Evolutionary conservation across 2,329 filamentous ascomycete species (phyloP), one percentile per base, ranked within the genome.

Genomic region (Acrocalymma vagum): DNA sequence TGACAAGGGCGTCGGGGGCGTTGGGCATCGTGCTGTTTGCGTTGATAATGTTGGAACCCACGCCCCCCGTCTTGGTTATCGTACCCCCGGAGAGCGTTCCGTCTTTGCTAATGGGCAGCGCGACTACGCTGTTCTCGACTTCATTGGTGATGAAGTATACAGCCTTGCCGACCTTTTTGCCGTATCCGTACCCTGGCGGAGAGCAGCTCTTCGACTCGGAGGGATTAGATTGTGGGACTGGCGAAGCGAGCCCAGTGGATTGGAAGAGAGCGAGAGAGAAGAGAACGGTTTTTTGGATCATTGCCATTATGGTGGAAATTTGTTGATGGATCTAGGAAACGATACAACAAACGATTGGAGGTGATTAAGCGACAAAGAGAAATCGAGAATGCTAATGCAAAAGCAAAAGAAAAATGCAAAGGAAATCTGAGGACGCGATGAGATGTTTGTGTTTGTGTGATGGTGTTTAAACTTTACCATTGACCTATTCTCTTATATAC

Each of bases 61-160:
- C 57, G 14, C 80, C 80, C 1, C 77, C 75, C 2, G 80, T 81
- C 1, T 64, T 35, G 1, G 72, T 78, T 2, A 70, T 55, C 2
- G 64, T 66, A 0, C 74, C 77, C 3, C 62, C 59, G 0, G 68
- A 72, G 0, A 84, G 65, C 11, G 65, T 72, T 0, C 82, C 81
- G 38, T 81, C 67, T 0, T 48, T 29, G 0, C 59, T 65, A 22
- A 84, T 72, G 0, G 75, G 72, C 1, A 84, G 38, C 0, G 80
- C 75, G 2, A 82, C 69, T 2, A 84, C 70, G 0, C 71, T 60
- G 37, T 84, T 83, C 0, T 72, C 50, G 8, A 58, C 62, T 3
- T 78, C 72, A 51, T 85, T 86, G 23, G 76, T 81, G 25, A 82
- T 64, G 38, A 83, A 64, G 60, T 85, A 85, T 13, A 83, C 55